Evolutionary conservation across 495 filamentous ascomycete genomes (phyloP).

Genomic region (Penicillium lagena): DNA sequence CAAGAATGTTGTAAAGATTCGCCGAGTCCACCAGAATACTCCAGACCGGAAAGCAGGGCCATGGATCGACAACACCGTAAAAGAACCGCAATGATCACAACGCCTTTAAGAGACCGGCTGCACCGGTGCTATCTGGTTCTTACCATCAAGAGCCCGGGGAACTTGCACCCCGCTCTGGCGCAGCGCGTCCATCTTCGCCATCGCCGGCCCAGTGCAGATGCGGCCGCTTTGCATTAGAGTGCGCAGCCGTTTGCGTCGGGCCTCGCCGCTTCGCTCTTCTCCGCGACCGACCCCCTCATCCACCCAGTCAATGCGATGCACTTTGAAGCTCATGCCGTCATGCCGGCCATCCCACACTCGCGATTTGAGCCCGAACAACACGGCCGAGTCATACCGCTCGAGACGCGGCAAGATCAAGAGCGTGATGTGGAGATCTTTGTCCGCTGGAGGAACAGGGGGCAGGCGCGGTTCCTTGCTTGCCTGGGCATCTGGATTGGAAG

Average conservation of each 20-base stretch:
- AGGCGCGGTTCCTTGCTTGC: slow-evolving; percentile 23
- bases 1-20: too few relatives aligned
- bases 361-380: slow-evolving; percentile 72
- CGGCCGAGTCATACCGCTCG: slow-evolving; percentile 65
- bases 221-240: slow-evolving; percentile 39
- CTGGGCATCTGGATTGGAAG: slow-evolving; percentile 8
- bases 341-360: slow-evolving; percentile 64
- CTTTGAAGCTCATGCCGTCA: slow-evolving; percentile 85
- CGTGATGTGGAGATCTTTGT: slow-evolving; percentile 77
- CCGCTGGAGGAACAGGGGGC: slow-evolving; percentile 36
- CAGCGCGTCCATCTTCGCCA: slow-evolving; percentile 37
- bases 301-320: slow-evolving; percentile 72
- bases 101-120: slow-evolving; percentile 30
- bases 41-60: neutral
- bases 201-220: slow-evolving; percentile 40
- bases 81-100: neutral
- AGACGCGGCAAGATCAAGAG: slow-evolving; percentile 75
- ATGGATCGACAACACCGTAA: too few relatives aligned
- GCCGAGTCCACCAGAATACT: neutral
- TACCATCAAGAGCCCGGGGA: slow-evolving; percentile 24
- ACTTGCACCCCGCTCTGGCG: slow-evolving; percentile 30
- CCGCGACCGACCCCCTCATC: slow-evolving; percentile 63
- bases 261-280: slow-evolving; percentile 57
- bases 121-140: slow-evolving; percentile 22
- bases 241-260: slow-evolving; percentile 53